Evolutionary conservation across 768 basidiomycete genomes (phyloP), one percentile per base, ranked within the genome.

Genomic region (Rhizopogon sp.): DNA sequence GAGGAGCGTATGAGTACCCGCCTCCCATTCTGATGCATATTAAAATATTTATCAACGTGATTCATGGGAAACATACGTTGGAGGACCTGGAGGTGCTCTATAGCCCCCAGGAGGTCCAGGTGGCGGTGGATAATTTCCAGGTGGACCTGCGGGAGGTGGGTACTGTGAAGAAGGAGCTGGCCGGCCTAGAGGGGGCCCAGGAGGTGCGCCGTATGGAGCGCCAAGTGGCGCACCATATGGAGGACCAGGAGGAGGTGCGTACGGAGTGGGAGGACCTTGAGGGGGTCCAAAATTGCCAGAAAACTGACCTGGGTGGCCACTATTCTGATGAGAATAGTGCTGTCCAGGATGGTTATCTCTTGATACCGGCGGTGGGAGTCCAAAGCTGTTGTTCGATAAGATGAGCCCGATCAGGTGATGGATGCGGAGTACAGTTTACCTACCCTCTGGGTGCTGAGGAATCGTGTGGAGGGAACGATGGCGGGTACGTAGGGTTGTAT

Each of bases 311-410:
- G 70, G 68, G 46, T 68, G 68, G 50, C 66, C 65, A 53, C 60
- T 57, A 11, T 56, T 47, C 9, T 62, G 61, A 44, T 72, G 64
- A 44, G 73, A 67, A 16, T 75, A 70, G 37, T 74, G 74, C 54
- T 74, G 73, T n/a, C 73, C 78, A 22, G 78, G 78, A 57, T 76
- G 72, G 44, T 62, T 74, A 16, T 61, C 61, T 54, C 67, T 65
- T 35, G 63, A 62, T 20, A 66, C 62, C 33, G 70, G 71, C 17
- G 62, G 61, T 9, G 60, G 61, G 8, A 67, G 66, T 1, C 55
- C 56, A 43, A 44, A 43, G 11, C 51, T 59, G 11, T 58, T 22
- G 13, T 28, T 13, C 20, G 20, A 29, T 37, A 3, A 52, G 43
- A 28, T 22, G 9, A 45, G 39, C 22, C 37, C 11, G 29, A 20